Base-by-base conservation (phyloP, 1,284 basidiomycete genomes). In the Ganoderma multipileum region DNA sequence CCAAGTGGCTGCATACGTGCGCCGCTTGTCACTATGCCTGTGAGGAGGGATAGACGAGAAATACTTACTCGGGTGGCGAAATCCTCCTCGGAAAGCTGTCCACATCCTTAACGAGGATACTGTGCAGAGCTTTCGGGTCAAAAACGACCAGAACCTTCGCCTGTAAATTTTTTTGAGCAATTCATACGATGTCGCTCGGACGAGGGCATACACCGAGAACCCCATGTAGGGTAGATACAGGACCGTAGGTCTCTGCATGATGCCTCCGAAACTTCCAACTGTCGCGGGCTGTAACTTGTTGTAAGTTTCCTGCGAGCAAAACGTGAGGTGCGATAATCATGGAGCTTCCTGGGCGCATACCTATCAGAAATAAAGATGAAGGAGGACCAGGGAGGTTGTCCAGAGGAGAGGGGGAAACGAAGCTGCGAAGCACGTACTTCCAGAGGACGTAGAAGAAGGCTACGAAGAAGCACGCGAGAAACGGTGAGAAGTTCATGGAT, bases 61-160 rank as follows among this genome's bases (percentile, higher is more conserved):
- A 16, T 23, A 39, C 61, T 11, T 41, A 72, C 71, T 72, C 65
- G 3, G 65, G 66, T 11, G 68, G 68, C 3, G 61, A 62, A 4
- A 67, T 23, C 18, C 68, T 65, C 18, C 68, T 68, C 7, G 60
- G 66, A 26, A 68, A 69, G 3, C 28, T 41, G 9, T 69, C 71
- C 12, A 33, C 59, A 11, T 72, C 68, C 61, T 72, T 72, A 44
- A 69, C 52, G 16, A 72, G 16, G 8, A 72, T 30, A 18, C 54
- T 67, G 30, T 72, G 71, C 23, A 72, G 26, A 2, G 68, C 66
- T 26, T 54, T 68, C 8, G 71, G 71, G 30, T 72, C 71, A 28
- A 63, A 55, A 9, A 68, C 38, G 2, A 66, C 39, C 1, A 72
- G 38, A 47, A 72, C 55, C 52, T 55, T 55, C 28, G 28, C 33